Evolutionary conservation across 306 rosid genomes (phyloP).

Genomic region (Lablab purpureus): DNA sequence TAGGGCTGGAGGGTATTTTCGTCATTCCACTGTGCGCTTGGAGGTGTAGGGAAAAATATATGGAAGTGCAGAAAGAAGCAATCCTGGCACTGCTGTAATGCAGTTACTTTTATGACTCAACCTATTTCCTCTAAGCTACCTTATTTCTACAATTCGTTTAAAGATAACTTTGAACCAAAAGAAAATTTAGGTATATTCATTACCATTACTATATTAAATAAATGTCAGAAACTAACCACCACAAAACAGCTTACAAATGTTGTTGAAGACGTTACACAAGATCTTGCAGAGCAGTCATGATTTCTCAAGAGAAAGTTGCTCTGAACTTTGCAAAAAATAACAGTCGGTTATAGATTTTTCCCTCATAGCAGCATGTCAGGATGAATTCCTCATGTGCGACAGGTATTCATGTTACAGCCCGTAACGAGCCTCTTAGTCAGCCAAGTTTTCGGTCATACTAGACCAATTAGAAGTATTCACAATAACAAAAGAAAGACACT

Average conservation of each 20-base stretch:
- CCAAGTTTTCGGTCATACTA: neutral
- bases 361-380: neutral
- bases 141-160: neutral
- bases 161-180: neutral
- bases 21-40: too few relatives aligned
- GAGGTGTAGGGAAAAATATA: too few relatives aligned
- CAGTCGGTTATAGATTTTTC: neutral
- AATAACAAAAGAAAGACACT: neutral
- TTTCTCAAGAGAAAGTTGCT: neutral
- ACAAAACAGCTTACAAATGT: neutral
- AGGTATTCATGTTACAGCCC: constrained; percentile 6
- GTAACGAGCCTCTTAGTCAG: constrained; percentile 3
- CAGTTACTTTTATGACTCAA: neutral
- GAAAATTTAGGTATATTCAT: neutral
- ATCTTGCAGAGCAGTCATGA: neutral
- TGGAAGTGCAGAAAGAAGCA: too few relatives aligned
- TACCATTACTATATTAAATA: neutral
- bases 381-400: neutral
- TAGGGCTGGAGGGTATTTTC: too few relatives aligned
- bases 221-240: constrained; percentile 3
- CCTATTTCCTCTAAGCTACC: neutral
- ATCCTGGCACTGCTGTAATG: neutral
- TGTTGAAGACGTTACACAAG: neutral
- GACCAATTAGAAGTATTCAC: neutral
- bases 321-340: neutral